Conservation (phyloP, 1,284 basidiomycete species). For the Cryptococcus sp. region DNA sequence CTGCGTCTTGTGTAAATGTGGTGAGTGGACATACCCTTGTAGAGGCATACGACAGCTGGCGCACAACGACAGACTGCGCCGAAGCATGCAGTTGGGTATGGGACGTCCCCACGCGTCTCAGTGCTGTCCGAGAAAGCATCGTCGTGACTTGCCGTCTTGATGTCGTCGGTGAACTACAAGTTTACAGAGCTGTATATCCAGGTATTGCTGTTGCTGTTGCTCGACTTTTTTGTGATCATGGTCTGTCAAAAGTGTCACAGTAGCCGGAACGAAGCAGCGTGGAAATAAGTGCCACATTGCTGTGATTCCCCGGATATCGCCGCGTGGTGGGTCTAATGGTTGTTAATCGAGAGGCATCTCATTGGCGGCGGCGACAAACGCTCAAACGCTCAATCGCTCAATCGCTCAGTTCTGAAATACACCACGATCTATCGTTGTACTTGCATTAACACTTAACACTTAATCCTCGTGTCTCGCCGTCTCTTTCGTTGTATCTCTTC, state of each 20-base stretch:
- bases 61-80: conserved; percentile 8
- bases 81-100: not conserved
- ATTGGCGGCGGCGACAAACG: not conserved
- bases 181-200: too few species aligned
- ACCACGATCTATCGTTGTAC: conserved; percentile 1
- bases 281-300: conserved; percentile 8
- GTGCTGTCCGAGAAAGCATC: conserved; percentile 17
- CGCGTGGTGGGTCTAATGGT: not conserved
- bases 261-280: not conserved
- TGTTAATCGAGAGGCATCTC: not conserved
- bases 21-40: conserved; percentile 15
- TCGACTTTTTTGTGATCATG: too few species aligned
- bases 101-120: conserved; percentile 7
- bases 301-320: not conserved
- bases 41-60: conserved; percentile 24
- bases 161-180: too few species aligned
- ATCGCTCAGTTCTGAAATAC: conserved; percentile 2
- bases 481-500: not conserved
- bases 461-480: not conserved
- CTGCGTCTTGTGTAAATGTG: not conserved
- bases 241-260: conserved; percentile 1
- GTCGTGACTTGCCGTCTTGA: not conserved
- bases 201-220: too few species aligned
- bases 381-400: conserved; percentile 3
- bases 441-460: not conserved